Base-by-base conservation (phyloP, 129 eudicot species). In the Flaveria bidentis region DNA sequence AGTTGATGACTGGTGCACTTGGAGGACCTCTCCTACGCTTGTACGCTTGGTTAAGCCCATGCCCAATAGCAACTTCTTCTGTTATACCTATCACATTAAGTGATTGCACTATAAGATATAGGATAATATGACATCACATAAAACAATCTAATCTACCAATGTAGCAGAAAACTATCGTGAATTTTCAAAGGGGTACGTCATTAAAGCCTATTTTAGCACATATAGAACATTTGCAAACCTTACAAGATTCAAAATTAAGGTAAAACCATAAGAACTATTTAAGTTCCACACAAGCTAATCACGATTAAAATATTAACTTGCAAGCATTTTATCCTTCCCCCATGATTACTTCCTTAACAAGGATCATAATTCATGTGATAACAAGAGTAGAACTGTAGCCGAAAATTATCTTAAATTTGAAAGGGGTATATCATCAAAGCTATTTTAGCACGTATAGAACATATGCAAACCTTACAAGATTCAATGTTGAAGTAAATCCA, bases 21-120 rank as follows among this genome's bases (percentile, higher is more conserved):
- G 85, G 4, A 67, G 83, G 55, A 42, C 47, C 63, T 80, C 96
- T 91, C 84, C 83, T 85, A n/a, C 92, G 86, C 79, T 87, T 91
- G 85, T 41, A 69, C 60, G 77, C 87, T 46, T 77, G 75, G 78
- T 50, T 41, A 25, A 61, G 36, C 33, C 36, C 64, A 44, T 30
- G 10, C 79, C 82, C 60, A 56, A 76, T 23, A 10, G 86, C 28
- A 64, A 71, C 55, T 18, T 83, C 96, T 60, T 82, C 91, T 88
- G 85, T 73, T 63, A 76, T 28, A 49, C 26, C 5, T 7, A 26
- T 53, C 28, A 26, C 61, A 69, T 63, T 56, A 60, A 69, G 16
- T 26, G 53, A 56, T 25, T 22, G 46, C 18, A 62, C 50, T 45
- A 63, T 17, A 42, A 42, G 15, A 36, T 9, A 69, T 56, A 53